These are phyloP conservation scores for Paecilomyces formosus DNA, from an alignment of 2,329 filamentous ascomycete genomes.

Conservation along the genomic window DNA sequence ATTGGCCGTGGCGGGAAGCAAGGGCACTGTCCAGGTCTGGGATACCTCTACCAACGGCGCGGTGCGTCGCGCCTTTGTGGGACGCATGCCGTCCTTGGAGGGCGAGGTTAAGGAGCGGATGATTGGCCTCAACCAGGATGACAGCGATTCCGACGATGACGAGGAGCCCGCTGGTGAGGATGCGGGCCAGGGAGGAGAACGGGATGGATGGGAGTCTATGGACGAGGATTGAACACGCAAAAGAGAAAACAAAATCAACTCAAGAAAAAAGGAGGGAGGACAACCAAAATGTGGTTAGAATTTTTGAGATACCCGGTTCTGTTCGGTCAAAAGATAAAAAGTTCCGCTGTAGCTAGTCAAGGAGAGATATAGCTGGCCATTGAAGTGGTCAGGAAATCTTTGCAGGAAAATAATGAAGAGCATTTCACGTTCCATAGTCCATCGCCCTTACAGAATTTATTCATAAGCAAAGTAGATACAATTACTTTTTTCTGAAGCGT, in stretches of 20 bases:
- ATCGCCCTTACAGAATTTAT: too few species aligned
- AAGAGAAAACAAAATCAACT: too few species aligned
- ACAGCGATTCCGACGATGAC: conserved; percentile 59
- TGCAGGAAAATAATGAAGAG: not conserved
- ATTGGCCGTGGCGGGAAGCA: conserved; percentile 87
- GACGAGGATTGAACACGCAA: conserved; percentile 39
- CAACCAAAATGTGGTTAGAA: not conserved
- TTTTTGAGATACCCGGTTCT: not conserved
- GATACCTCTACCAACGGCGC: conserved; percentile 89
- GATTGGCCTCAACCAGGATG: conserved; percentile 61
- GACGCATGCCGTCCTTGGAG: conserved; percentile 54
- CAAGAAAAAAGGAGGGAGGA: not conserved
- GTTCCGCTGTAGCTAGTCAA: not conserved
- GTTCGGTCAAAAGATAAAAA: not conserved
- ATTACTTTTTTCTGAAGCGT: too few species aligned
- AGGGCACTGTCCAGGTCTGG: conserved; percentile 89
- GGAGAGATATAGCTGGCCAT: not conserved
- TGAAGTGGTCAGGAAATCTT: not conserved
- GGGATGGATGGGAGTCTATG: conserved; percentile 49
- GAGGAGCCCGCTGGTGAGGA: conserved; percentile 44
- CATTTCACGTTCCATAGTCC: not conserved
- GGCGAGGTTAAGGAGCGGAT: conserved; percentile 65
- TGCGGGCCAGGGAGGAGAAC: conserved; percentile 39
- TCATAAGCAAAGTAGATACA: too few species aligned
- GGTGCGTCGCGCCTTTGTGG: conserved; percentile 77